Evolutionary conservation across 495 filamentous ascomycete genomes (phyloP).

Genomic region (Aspergillus sclerotioniger): DNA sequence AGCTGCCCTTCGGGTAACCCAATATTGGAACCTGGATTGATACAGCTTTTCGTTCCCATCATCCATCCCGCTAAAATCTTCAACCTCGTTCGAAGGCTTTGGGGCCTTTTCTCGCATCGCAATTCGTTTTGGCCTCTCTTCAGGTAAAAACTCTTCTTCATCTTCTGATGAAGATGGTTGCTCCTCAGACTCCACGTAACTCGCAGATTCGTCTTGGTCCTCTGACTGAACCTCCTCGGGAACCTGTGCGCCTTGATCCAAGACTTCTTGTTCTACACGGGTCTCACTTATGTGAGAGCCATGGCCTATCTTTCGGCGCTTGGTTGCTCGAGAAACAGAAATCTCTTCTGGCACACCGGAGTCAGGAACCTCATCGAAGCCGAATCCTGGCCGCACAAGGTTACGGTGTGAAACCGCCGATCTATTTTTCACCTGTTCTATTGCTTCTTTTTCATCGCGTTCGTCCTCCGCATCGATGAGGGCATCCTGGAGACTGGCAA

Average conservation of each 20-base stretch:
- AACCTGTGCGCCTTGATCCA: slow-evolving; percentile 24
- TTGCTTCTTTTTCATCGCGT: slow-evolving; percentile 55
- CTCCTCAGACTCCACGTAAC: slow-evolving; percentile 39
- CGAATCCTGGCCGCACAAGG: slow-evolving; percentile 77
- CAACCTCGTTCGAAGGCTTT: slow-evolving; percentile 47
- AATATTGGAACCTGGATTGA: slow-evolving; percentile 69
- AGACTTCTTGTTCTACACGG: slow-evolving; percentile 5
- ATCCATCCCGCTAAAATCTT: slow-evolving; percentile 76
- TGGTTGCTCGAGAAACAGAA: slow-evolving; percentile 28
- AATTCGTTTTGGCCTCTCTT: slow-evolving; percentile 24
- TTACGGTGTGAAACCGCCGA: slow-evolving; percentile 73
- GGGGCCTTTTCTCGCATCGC: slow-evolving; percentile 38
- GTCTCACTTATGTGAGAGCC: slow-evolving; percentile 5
- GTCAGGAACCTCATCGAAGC: slow-evolving; percentile 45
- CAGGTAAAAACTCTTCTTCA: slow-evolving; percentile 36
- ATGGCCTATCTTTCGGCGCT: slow-evolving; percentile 39
- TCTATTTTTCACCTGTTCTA: slow-evolving; percentile 38
- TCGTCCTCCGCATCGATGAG: slow-evolving; percentile 75
- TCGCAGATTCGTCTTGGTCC: slow-evolving; percentile 43
- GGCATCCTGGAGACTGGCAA: slow-evolving; percentile 65
- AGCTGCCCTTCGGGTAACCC: slow-evolving; percentile 66
- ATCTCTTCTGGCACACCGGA: slow-evolving; percentile 19
- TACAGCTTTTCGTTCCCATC: slow-evolving; percentile 89
- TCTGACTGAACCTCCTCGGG: slow-evolving; percentile 45
- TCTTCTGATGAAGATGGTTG: slow-evolving; percentile 31